Conservation (phyloP, 192 early-diverging fungal genomes). For the Glomus cerebriforme region DNA sequence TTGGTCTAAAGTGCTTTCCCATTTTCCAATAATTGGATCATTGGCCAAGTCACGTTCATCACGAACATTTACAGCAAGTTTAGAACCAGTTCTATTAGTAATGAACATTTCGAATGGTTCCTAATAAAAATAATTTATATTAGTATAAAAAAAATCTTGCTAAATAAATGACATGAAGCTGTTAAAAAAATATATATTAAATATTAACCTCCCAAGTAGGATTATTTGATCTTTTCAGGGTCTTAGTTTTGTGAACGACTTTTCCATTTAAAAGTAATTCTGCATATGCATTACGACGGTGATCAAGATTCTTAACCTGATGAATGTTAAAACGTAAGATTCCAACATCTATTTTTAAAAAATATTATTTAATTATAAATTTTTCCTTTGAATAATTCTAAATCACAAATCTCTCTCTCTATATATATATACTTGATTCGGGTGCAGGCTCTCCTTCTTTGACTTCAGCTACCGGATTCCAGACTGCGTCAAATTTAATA, state of each 20-base stretch:
- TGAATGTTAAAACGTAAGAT: conserved; percentile 66
- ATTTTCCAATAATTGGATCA: conserved; percentile 25
- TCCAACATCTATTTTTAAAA: conserved; percentile 52
- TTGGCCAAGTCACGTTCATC: conserved; percentile 42
- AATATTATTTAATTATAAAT: background rate
- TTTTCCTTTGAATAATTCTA: no score
- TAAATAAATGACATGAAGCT: background rate
- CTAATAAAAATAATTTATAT: conserved; percentile 26
- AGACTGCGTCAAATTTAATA: conserved; percentile 39
- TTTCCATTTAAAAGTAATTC: conserved; percentile 59
- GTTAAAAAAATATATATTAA: no score
- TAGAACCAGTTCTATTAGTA: conserved; percentile 59
- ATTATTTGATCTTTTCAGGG: conserved; percentile 67
- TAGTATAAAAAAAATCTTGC: background rate
- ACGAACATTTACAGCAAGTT: conserved; percentile 60
- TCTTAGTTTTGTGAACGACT: conserved; percentile 58
- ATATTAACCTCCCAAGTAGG: conserved; percentile 21
- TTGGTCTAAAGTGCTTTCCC: background rate
- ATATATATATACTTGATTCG: conserved; percentile 55
- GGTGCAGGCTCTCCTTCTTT: conserved; percentile 43
- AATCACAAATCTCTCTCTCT: no score
- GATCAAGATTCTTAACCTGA: conserved; percentile 65
- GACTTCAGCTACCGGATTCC: conserved; percentile 42
- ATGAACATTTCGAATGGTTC: conserved; percentile 66
- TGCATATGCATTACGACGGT: conserved; percentile 50